Percentiles rank a stretch among this genome's conserved stretches.
These are phyloP conservation scores for Uromyces viciae-fabae DNA, from an alignment of 1,284 basidiomycete genomes.

Conservation along the genomic window DNA sequence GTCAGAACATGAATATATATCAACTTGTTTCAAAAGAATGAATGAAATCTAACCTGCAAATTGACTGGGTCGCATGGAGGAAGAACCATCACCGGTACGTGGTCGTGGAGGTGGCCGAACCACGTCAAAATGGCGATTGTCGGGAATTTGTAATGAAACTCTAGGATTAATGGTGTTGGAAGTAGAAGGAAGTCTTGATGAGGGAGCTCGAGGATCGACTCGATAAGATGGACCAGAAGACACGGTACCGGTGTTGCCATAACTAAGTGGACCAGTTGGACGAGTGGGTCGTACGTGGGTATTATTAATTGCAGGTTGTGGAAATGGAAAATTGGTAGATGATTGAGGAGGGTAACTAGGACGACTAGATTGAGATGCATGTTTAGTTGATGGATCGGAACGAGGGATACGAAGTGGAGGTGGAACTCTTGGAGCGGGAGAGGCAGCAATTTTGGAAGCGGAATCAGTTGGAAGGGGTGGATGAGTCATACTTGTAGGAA, in stretches of 20 bases:
- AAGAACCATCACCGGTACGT: constrained; percentile 22
- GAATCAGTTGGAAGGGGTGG: constrained; percentile 38
- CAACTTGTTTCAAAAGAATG: neutral
- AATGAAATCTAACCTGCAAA: constrained; percentile 11
- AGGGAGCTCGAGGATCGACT: neutral
- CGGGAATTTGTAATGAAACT: constrained; percentile 17
- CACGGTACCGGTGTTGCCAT: neutral
- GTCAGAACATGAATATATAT: too few relatives aligned
- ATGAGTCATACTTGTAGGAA: neutral
- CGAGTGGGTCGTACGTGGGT: constrained; percentile 20
- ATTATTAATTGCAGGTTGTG: constrained; percentile 28
- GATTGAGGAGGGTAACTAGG: constrained; percentile 6
- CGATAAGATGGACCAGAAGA: constrained; percentile 13
- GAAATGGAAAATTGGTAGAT: constrained; percentile 32
- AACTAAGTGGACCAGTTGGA: constrained; percentile 17
- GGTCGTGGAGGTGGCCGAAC: constrained; percentile 22
- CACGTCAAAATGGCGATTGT: constrained; percentile 28
- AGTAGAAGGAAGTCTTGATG: neutral
- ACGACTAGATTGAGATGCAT: neutral
- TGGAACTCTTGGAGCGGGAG: neutral
- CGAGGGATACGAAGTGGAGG: constrained; percentile 26
- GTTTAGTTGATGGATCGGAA: neutral
- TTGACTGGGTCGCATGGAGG: constrained; percentile 2
- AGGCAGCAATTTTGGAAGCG: neutral
- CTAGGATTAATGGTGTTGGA: neutral